Conservation (phyloP, 352 stramenopile species). For the Pythium rhizo-oryzae region DNA sequence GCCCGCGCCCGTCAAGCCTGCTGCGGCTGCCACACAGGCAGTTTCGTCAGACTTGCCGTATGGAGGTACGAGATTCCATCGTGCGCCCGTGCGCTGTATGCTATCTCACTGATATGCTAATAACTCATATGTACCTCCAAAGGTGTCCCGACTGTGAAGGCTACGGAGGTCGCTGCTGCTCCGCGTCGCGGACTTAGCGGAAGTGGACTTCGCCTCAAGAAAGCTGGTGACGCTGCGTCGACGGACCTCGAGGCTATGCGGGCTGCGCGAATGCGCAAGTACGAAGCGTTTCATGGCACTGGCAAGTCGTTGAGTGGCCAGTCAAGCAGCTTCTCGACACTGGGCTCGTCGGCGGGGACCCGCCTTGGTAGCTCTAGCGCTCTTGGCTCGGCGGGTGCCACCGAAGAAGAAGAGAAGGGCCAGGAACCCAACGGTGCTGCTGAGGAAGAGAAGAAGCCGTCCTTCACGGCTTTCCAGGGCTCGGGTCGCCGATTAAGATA, state of each 20-base stretch:
- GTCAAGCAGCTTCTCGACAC: conserved; percentile 38
- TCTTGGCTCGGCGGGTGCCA: neutral
- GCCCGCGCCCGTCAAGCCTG: conserved; percentile 34
- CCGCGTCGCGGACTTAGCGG: conserved; percentile 42
- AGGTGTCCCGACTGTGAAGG: conserved; percentile 73
- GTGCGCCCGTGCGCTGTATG: neutral
- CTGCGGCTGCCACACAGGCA: conserved; percentile 32
- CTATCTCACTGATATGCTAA: neutral
- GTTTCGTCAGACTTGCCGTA: conserved; percentile 60
- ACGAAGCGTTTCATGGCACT: conserved; percentile 84
- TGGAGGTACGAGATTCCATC: conserved; percentile 38
- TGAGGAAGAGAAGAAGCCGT: conserved; percentile 36
- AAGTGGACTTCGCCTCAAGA: conserved; percentile 65
- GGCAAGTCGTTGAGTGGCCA: conserved; percentile 72
- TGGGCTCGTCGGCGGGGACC: conserved; percentile 10
- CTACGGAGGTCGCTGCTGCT: conserved; percentile 42
- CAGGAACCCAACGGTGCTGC: conserved; percentile 36
- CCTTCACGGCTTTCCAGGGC: conserved; percentile 65
- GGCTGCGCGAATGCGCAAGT: conserved; percentile 73
- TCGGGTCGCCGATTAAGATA: conserved; percentile 48
- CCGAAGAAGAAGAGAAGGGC: conserved; percentile 48
- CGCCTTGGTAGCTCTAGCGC: conserved; percentile 11
- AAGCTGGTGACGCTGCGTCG: conserved; percentile 49
- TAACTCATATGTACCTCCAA: conserved; percentile 23
- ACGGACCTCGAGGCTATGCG: conserved; percentile 72